Evolutionary conservation across 441 rosid species (phyloP).

Genomic region (Pelargonium citronellum): DNA sequence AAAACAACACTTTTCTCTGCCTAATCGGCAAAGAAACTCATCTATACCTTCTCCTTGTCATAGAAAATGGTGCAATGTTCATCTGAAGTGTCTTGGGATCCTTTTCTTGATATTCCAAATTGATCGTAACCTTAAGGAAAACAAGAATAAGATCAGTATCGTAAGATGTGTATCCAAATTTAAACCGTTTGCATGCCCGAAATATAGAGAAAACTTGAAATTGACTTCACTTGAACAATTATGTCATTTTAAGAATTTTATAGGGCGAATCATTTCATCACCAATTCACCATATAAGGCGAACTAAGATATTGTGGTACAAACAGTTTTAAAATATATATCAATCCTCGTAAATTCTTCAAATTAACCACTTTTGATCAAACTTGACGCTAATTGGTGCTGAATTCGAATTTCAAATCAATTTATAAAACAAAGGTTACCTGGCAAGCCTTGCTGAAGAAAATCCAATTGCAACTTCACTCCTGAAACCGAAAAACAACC

Average conservation of each 20-base stretch:
- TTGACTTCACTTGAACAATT: no score
- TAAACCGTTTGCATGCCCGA: no score
- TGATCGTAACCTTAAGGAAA: slow-evolving; percentile 59
- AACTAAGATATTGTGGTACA: no score
- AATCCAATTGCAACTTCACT: slow-evolving; percentile 68
- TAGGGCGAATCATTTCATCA: no score
- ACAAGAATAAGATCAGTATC: slow-evolving; percentile 9
- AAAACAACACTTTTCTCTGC: not conserved
- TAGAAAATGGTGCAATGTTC: slow-evolving; percentile 86
- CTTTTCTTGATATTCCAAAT: slow-evolving; percentile 88
- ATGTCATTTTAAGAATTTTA: no score
- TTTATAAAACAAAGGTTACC: slow-evolving; percentile 32
- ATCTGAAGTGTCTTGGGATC: slow-evolving; percentile 63
- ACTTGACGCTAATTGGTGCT: not conserved
- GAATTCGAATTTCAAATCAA: not conserved
- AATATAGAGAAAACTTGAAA: no score
- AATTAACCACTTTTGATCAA: not conserved
- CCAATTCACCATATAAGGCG: no score
- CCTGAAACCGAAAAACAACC: slow-evolving; percentile 33
- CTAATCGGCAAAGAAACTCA: slow-evolving; percentile 11
- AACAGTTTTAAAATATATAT: no score
- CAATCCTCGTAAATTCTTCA: not conserved
- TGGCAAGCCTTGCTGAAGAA: slow-evolving; percentile 74
- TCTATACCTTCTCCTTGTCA: slow-evolving; percentile 75
- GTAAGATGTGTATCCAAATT: not conserved